A percentile compares a stretch with the other conserved stretches of the same genome.
phyloP scores from a whole-genome alignment of 2,329 filamentous ascomycete genomes.

The Scolecobasidium constrictum region DNA sequence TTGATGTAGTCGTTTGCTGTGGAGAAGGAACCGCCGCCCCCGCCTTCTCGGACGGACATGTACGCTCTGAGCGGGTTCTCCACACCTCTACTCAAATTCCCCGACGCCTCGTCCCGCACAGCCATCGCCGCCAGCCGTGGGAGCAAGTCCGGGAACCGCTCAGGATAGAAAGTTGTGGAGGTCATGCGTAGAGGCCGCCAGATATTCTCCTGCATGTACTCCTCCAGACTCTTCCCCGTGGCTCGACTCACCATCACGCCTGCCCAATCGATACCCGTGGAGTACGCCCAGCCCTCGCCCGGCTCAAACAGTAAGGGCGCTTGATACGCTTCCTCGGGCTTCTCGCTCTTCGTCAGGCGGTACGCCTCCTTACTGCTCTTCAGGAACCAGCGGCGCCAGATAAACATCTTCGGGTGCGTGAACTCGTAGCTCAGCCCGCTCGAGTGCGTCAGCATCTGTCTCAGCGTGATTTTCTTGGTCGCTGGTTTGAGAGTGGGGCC shows the following conservation, averaged over 20 bases:
- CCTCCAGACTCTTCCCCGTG: slow-evolving; percentile 19
- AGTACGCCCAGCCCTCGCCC: slow-evolving; percentile 41
- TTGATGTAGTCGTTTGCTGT: slow-evolving; percentile 17
- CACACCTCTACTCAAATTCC: slow-evolving; percentile 8
- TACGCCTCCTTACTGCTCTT: slow-evolving; percentile 6
- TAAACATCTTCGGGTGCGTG: slow-evolving; percentile 26
- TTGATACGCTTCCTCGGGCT: slow-evolving; percentile 27
- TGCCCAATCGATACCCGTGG: slow-evolving; percentile 37
- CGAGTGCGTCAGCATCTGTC: slow-evolving; percentile 38
- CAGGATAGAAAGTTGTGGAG: slow-evolving; percentile 16
- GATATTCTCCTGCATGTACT: slow-evolving; percentile 10
- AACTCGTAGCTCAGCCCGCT: slow-evolving; percentile 36
- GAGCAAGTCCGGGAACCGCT: slow-evolving; percentile 12
- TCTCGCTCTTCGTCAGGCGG: slow-evolving; percentile 19
- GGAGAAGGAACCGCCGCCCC: slow-evolving; percentile 16
- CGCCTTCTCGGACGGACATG: slow-evolving; percentile 12
- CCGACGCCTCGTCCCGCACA: slow-evolving; percentile 13
- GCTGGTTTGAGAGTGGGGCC: slow-evolving; percentile 4
- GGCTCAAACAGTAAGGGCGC: slow-evolving; percentile 26
- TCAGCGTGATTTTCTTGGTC: slow-evolving; percentile 5
- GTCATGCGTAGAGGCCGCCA: slow-evolving; percentile 10
- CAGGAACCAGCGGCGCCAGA: slow-evolving; percentile 27
- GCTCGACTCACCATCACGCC: slow-evolving; percentile 33
- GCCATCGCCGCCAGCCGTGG: slow-evolving; percentile 15
- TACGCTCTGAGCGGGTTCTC: slow-evolving; percentile 11